Evolutionary conservation across 2,329 filamentous ascomycete species (phyloP).

Genomic region (Bertia moriformis): DNA sequence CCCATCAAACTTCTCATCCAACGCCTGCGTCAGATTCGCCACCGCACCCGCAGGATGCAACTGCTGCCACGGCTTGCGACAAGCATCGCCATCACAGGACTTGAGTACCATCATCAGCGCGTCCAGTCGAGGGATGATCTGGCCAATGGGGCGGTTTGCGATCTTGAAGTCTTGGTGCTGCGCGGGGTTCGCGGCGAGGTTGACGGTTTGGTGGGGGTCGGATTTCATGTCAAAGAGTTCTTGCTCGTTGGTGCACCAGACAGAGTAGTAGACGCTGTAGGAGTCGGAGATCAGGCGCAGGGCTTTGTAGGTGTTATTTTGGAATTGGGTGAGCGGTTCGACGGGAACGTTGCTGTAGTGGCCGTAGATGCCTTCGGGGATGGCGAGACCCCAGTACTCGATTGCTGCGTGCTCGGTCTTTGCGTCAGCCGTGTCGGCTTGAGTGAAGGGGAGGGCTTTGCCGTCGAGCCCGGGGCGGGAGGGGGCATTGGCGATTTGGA

Average conservation of each 20-base stretch:
- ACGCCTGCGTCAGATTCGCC: conserved; percentile 14
- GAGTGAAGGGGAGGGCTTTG: conserved; percentile 5
- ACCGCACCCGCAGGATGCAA: not conserved
- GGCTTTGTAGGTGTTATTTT: conserved; percentile 27
- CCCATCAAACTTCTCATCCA: conserved; percentile 14
- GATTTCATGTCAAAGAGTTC: conserved; percentile 28
- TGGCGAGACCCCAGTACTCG: conserved; percentile 21
- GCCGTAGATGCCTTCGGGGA: not conserved
- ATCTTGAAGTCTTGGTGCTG: conserved; percentile 6
- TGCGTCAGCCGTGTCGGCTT: conserved; percentile 14
- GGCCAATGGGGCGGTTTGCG: conserved; percentile 4
- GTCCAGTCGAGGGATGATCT: conserved; percentile 17
- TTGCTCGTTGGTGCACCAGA: conserved; percentile 32
- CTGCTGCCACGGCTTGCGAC: conserved; percentile 17
- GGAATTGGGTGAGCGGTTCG: not conserved
- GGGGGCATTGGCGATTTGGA: conserved; percentile 12
- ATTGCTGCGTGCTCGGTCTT: conserved; percentile 24
- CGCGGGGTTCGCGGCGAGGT: conserved; percentile 9
- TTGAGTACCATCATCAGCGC: conserved; percentile 23
- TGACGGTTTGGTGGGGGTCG: conserved; percentile 13
- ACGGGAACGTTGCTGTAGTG: not conserved
- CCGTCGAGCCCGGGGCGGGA: conserved; percentile 22
- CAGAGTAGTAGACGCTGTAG: conserved; percentile 30
- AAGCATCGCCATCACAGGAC: conserved; percentile 19
- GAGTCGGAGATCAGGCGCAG: conserved; percentile 19